Evolutionary conservation across 495 filamentous ascomycete genomes (phyloP).

Genomic region (Chaetomium fimeti): DNA sequence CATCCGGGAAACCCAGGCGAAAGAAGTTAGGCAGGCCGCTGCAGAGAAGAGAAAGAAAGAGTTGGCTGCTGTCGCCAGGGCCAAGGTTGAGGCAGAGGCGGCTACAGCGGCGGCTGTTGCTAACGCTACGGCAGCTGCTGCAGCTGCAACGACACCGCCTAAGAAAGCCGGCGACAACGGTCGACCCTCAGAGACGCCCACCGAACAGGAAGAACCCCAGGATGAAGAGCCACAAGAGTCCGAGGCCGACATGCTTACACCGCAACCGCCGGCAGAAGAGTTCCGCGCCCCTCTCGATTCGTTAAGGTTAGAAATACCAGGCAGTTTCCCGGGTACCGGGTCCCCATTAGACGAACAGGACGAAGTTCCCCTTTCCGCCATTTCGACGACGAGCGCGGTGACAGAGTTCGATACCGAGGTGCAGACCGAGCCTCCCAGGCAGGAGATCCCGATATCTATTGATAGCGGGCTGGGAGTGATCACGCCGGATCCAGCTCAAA

Average conservation of each 20-base stretch:
- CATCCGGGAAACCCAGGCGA: conserved; percentile 65
- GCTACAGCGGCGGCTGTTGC: conserved; percentile 27
- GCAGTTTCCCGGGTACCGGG: conserved; percentile 46
- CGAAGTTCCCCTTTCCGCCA: conserved; percentile 49
- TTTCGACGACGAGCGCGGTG: conserved; percentile 58
- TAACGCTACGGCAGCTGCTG: conserved; percentile 13
- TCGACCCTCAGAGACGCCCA: conserved; percentile 3
- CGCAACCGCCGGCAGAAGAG: conserved; percentile 22
- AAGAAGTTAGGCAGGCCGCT: conserved; percentile 49
- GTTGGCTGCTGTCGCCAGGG: conserved; percentile 39
- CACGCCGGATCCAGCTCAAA: neutral
- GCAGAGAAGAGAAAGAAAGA: conserved; percentile 46
- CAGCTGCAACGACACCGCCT: conserved; percentile 3
- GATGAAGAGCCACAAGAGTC: conserved; percentile 31
- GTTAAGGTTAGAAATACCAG: conserved; percentile 67
- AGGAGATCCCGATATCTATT: conserved; percentile 20
- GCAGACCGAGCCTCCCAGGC: conserved; percentile 54
- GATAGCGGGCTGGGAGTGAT: conserved; percentile 2
- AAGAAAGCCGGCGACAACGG: conserved; percentile 3
- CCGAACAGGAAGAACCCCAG: conserved; percentile 17
- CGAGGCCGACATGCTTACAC: conserved; percentile 29
- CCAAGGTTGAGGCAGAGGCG: conserved; percentile 37
- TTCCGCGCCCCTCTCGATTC: conserved; percentile 50
- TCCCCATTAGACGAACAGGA: conserved; percentile 40
- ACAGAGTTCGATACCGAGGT: conserved; percentile 70